Evolutionary conservation across 495 filamentous ascomycete genomes (phyloP).

Genomic region (Arthonia radiata): DNA sequence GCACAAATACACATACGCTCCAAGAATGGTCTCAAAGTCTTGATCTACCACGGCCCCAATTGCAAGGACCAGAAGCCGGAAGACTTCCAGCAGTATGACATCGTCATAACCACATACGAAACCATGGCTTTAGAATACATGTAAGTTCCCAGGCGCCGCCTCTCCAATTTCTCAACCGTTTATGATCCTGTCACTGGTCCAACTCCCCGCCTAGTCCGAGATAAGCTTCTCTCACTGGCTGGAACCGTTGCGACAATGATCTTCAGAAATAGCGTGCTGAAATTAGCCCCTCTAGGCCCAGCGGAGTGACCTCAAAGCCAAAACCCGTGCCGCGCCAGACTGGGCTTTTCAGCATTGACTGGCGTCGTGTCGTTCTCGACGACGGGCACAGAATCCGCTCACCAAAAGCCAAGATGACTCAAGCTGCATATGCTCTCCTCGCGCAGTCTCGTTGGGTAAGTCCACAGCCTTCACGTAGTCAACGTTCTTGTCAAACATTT

Average conservation of each 20-base stretch:
- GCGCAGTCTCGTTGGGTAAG: constrained; percentile 65
- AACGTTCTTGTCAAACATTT: too few species aligned
- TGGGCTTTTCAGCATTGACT: constrained; percentile 39
- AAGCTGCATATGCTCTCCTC: constrained; percentile 38
- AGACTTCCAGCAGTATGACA: constrained; percentile 34
- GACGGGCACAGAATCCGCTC: constrained; percentile 78
- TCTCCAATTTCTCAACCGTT: too few species aligned
- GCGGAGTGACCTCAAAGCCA: too few species aligned
- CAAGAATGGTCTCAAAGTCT: constrained; percentile 33
- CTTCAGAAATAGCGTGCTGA: too few species aligned
- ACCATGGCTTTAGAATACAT: constrained; percentile 2
- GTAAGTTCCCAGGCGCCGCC: too few species aligned
- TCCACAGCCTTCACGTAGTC: too few species aligned
- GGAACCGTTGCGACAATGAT: not conserved
- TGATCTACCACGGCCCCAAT: constrained; percentile 48
- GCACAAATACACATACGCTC: constrained; percentile 45
- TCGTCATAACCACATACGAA: constrained; percentile 73
- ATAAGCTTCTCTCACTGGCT: not conserved
- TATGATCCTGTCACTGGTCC: too few species aligned
- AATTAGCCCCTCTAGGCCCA: too few species aligned
- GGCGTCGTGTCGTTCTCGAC: constrained; percentile 66
- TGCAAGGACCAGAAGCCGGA: constrained; percentile 26
- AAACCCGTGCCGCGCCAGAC: constrained; percentile 7
- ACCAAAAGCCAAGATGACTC: constrained; percentile 39
- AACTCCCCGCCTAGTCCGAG: not conserved